Evolutionary conservation across 495 filamentous ascomycete genomes (phyloP).

Genomic region (Trichoderma parareesei): DNA sequence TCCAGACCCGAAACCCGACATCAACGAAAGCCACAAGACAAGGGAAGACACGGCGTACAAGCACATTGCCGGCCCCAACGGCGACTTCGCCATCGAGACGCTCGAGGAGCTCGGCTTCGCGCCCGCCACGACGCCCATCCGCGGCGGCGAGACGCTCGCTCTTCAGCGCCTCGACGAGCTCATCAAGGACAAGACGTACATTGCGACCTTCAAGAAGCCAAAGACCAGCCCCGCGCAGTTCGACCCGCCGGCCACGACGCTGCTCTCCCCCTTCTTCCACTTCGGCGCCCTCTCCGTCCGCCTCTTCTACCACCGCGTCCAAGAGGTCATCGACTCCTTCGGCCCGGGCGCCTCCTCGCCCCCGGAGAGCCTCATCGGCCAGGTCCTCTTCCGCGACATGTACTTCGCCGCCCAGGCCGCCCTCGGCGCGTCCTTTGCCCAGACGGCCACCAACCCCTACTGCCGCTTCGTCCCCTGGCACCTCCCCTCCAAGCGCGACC

Average conservation of each 20-base stretch:
- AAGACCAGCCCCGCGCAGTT: constrained; percentile 62
- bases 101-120: constrained; percentile 54
- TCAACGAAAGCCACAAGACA: constrained; percentile 44
- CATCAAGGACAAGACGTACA: constrained; percentile 51
- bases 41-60: constrained; percentile 45
- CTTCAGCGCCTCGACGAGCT: constrained; percentile 41
- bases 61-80: constrained; percentile 49
- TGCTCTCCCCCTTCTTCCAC: constrained; percentile 63
- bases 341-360: constrained; percentile 42
- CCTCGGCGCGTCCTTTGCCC: constrained; percentile 47
- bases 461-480: constrained; percentile 67
- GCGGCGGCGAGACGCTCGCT: constrained; percentile 55
- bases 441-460: constrained; percentile 49
- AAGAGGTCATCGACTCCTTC: constrained; percentile 42
- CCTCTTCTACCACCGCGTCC: constrained; percentile 60
- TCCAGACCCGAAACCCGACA: constrained; percentile 37
- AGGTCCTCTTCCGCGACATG: constrained; percentile 68
- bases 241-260: constrained; percentile 57
- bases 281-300: constrained; percentile 56
- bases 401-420: constrained; percentile 65
- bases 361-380: constrained; percentile 56
- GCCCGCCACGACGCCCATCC: constrained; percentile 48
- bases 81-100: constrained; percentile 54
- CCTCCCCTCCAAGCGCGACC: constrained; percentile 46
- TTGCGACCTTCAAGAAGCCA: constrained; percentile 62